These are phyloP conservation scores for Penicillium nordicum DNA, from an alignment of 2,329 filamentous ascomycete genomes.

Conservation along the genomic window DNA sequence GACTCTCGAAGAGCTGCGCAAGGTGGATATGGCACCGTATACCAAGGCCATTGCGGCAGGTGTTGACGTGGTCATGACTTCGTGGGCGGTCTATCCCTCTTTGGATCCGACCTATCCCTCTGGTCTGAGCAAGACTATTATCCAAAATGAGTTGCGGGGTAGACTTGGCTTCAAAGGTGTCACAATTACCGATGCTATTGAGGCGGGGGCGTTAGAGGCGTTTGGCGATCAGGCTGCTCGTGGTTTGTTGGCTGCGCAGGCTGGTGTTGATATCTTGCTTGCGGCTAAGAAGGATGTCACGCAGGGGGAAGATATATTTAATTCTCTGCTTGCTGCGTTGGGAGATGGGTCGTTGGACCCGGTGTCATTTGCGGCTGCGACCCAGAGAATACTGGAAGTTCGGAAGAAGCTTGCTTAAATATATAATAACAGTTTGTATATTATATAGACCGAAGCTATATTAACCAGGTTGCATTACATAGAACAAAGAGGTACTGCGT, in stretches of 20 bases:
- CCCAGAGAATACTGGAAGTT: constrained; percentile 16
- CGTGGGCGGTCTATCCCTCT: constrained; percentile 30
- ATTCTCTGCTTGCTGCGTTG: constrained; percentile 20
- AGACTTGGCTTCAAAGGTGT: constrained; percentile 28
- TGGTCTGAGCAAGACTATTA: constrained; percentile 25
- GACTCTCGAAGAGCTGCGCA: constrained; percentile 19
- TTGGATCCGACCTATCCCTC: constrained; percentile 27
- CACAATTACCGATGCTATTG: constrained; percentile 33
- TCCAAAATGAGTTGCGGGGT: constrained; percentile 25
- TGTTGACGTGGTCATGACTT: constrained; percentile 31
- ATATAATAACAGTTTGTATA: not conserved
- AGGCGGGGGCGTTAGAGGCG: constrained; percentile 23
- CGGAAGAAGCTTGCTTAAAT: constrained; percentile 12
- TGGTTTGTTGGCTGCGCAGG: constrained; percentile 25
- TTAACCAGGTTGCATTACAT: not conserved
- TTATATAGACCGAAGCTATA: not conserved
- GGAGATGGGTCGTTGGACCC: constrained; percentile 13
- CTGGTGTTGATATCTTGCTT: constrained; percentile 33
- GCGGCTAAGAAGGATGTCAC: constrained; percentile 27
- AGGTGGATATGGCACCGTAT: constrained; percentile 28
- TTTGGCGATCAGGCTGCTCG: constrained; percentile 24
- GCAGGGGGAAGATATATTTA: constrained; percentile 27
- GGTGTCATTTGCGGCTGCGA: constrained; percentile 14
- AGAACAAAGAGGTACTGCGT: no score
- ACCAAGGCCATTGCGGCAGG: constrained; percentile 23